These are phyloP conservation scores for Ustilago trichophora DNA, from an alignment of 1,284 basidiomycete genomes.

Conservation along the genomic window DNA sequence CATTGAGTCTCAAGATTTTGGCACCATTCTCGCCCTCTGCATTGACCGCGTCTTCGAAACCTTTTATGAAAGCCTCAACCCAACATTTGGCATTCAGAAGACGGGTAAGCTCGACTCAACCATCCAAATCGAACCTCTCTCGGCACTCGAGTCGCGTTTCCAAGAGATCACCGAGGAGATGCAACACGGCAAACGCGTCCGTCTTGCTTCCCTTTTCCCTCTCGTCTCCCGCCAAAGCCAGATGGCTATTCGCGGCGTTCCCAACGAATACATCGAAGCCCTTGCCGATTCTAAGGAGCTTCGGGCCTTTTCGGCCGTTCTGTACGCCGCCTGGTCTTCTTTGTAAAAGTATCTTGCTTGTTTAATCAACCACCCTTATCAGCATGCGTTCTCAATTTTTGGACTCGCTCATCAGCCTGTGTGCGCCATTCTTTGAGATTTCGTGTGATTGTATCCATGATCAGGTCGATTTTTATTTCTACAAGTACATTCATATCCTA, in stretches of 20 bases:
- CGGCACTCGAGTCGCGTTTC: slow-evolving; percentile 69
- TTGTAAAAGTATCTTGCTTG: slow-evolving; percentile 17
- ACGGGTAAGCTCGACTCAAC: slow-evolving; percentile 19
- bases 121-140: slow-evolving; percentile 28
- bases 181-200: slow-evolving; percentile 70
- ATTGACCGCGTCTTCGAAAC: slow-evolving; percentile 76
- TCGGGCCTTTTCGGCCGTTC: slow-evolving; percentile 70
- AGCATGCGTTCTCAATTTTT: not conserved
- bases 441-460: not conserved
- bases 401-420: not conserved
- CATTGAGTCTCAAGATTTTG: slow-evolving; percentile 77
- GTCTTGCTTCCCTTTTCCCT: slow-evolving; percentile 80
- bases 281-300: slow-evolving; percentile 68
- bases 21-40: slow-evolving; percentile 74
- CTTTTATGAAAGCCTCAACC: slow-evolving; percentile 71
- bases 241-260: slow-evolving; percentile 75
- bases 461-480: slow-evolving; percentile 5
- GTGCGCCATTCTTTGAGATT: too few relatives aligned
- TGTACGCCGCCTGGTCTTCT: slow-evolving; percentile 69
- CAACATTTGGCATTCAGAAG: slow-evolving; percentile 54
- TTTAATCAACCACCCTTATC: not conserved
- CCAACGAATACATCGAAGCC: slow-evolving; percentile 80
- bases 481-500: slow-evolving; percentile 36
- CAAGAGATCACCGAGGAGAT: slow-evolving; percentile 49
- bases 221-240: slow-evolving; percentile 80